phyloP scores from a whole-genome alignment of 2,329 filamentous ascomycete species.

The Paraphoma chrysanthemicola region DNA sequence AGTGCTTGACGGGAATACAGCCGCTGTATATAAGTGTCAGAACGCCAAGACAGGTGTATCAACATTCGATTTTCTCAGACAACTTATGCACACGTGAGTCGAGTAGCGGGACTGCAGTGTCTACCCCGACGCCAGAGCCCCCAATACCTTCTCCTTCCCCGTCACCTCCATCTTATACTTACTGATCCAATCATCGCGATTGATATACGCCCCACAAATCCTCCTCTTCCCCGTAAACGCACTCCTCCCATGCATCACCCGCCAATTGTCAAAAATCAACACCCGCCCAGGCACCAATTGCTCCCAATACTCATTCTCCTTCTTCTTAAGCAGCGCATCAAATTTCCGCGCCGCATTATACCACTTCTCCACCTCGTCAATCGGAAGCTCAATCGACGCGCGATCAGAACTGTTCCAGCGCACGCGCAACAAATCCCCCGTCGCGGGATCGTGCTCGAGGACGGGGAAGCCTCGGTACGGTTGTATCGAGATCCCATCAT shows the following conservation, averaged over 20 bases:
- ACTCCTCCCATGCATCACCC: conserved; percentile 85
- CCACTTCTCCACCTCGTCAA: conserved; percentile 67
- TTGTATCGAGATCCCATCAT: conserved; percentile 80
- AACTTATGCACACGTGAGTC: neutral
- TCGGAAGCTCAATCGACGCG: conserved; percentile 67
- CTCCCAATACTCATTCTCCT: conserved; percentile 76
- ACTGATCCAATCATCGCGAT: conserved; percentile 37
- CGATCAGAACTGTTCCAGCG: conserved; percentile 96
- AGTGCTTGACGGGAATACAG: conserved; percentile 19
- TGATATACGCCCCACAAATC: conserved; percentile 83
- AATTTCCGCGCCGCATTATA: conserved; percentile 81
- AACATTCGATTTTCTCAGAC: conserved; percentile 30
- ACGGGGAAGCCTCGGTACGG: conserved; percentile 76
- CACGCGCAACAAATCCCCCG: conserved; percentile 65
- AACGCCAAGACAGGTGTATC: conserved; percentile 36
- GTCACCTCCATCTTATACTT: conserved; percentile 26
- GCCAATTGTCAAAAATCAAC: conserved; percentile 96
- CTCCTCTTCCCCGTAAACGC: conserved; percentile 83
- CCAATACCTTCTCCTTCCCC: conserved; percentile 21
- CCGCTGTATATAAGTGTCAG: conserved; percentile 35
- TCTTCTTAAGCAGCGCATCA: conserved; percentile 70
- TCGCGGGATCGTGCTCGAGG: conserved; percentile 64
- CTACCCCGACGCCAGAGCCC: conserved; percentile 12
- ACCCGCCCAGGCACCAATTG: conserved; percentile 81
- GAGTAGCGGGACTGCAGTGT: too few relatives aligned